A percentile compares a stretch with the other conserved stretches of the same genome.
These are phyloP conservation scores for Aspergillus ostianus DNA, from an alignment of 495 filamentous ascomycete genomes.

Conservation along the genomic window DNA sequence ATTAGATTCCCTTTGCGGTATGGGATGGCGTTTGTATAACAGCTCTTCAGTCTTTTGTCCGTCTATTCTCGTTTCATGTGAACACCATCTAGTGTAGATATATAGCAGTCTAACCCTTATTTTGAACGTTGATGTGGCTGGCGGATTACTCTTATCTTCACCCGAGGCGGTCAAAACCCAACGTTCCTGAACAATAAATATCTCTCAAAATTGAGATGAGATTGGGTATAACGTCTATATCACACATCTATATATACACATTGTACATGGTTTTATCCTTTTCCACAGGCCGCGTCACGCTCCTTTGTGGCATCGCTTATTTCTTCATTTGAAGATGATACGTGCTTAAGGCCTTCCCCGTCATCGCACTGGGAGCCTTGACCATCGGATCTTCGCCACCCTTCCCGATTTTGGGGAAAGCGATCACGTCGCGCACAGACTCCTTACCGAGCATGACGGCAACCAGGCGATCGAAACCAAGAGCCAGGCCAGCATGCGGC, in stretches of 20 bases:
- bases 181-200: neutral
- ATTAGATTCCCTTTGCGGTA: conserved; percentile 18
- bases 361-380: conserved; percentile 66
- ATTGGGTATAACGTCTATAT: conserved; percentile 12
- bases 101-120: neutral
- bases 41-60: conserved; percentile 8
- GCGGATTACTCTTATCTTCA: neutral
- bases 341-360: conserved; percentile 58
- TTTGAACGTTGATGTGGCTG: neutral
- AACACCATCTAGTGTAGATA: conserved; percentile 7
- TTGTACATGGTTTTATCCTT: neutral
- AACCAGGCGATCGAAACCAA: conserved; percentile 90
- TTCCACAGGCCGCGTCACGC: neutral
- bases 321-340: conserved; percentile 58
- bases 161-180: too few relatives aligned
- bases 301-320: conserved; percentile 2
- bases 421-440: conserved; percentile 86
- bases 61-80: neutral
- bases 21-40: conserved; percentile 20
- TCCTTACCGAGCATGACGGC: conserved; percentile 74
- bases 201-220: conserved; percentile 8
- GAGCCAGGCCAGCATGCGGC: conserved; percentile 90
- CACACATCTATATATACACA: conserved; percentile 10
- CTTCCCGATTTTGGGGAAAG: conserved; percentile 89
- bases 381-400: conserved; percentile 79